Conservation (phyloP, 2,329 filamentous ascomycete genomes). For the Dichotomopilus funicola region DNA sequence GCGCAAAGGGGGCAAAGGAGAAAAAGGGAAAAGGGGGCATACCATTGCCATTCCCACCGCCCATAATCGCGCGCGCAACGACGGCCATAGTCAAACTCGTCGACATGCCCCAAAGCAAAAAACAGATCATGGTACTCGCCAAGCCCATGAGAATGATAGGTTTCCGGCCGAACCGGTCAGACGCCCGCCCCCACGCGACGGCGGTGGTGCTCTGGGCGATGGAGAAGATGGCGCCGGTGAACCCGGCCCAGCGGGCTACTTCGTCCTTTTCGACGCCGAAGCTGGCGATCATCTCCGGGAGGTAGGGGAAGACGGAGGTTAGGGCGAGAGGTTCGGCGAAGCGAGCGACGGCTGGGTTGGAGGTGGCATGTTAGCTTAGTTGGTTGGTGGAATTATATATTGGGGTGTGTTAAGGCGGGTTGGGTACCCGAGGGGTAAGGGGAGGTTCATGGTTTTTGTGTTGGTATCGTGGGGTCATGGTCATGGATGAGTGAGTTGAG, state of each 20-base stretch:
- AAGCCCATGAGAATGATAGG: slow-evolving; percentile 70
- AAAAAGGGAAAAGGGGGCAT: slow-evolving; percentile 18
- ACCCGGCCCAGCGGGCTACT: slow-evolving; percentile 74
- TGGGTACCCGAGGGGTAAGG: slow-evolving; percentile 1
- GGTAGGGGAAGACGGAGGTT: slow-evolving; percentile 64
- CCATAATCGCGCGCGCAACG: slow-evolving; percentile 66
- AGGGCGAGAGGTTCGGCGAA: slow-evolving; percentile 70
- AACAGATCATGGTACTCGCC: slow-evolving; percentile 72
- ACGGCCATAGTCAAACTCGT: slow-evolving; percentile 76
- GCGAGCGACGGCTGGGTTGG: slow-evolving; percentile 59
- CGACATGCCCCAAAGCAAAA: slow-evolving; percentile 78
- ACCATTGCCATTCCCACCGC: slow-evolving; percentile 81
- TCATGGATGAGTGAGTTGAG: too few species aligned
- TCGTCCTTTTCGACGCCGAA: slow-evolving; percentile 66
- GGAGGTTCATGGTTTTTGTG: neutral
- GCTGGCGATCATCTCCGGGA: slow-evolving; percentile 77
- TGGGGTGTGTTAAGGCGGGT: neutral
- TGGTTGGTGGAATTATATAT: slow-evolving; percentile 1
- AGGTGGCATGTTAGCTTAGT: slow-evolving; percentile 29
- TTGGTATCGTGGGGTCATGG: neutral
- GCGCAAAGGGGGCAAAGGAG: neutral
- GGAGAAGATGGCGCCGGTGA: slow-evolving; percentile 67
- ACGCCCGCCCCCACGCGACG: slow-evolving; percentile 67
- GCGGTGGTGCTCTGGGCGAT: slow-evolving; percentile 65
- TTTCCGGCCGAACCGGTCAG: slow-evolving; percentile 76